Evolutionary conservation across 257 asterid species (phyloP), one percentile per base, ranked within the genome.

Genomic region (Solanum virginianum): DNA sequence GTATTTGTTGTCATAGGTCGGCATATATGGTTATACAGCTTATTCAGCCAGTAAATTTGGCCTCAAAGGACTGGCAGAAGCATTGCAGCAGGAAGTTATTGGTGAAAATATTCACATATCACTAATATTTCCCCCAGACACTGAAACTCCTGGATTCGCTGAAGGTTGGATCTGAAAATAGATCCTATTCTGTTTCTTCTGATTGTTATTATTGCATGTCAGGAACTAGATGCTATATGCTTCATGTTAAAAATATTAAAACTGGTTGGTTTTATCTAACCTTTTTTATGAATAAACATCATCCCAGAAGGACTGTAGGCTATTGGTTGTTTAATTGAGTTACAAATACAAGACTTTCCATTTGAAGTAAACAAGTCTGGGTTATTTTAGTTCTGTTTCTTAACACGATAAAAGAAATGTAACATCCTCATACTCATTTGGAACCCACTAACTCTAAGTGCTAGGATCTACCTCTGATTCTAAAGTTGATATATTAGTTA

Each of bases 11-110:
- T 56, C 65, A 5, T 90, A 97, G 99, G 99, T 95, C 32, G 99
- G 99, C 45, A 91, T 97, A 75, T 97, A 95, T 80, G 99, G 99
- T 41, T 97, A 97, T 88, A 85, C 99, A 74, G 99, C 99, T 56
- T 97, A 97, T 91, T 92, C 99, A 5, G 98, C 99, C 56, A 93
- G 96, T 86, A 97, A 97, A 87, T 97, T 95, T 70, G 99, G 95
- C 79, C 98, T 97, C 83, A 92, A 90, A 89, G 99, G 99, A 47
- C 88, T 97, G 96, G 99, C 99, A 55, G 99, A 97, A 90, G 93
- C 99, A 36, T 85, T 97, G 88, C 99, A 93, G 85, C 99, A 97
- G 29, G 99, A 97, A 91, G 88, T 91, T 49, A 90, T 97, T 88
- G 88, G 93, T 20, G 93, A 95, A 74, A 88, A 97, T 90, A 95